Evolutionary conservation across 2,329 filamentous ascomycete species (phyloP), one percentile per base, ranked within the genome.

Genomic region (Penicillium glabrum): DNA sequence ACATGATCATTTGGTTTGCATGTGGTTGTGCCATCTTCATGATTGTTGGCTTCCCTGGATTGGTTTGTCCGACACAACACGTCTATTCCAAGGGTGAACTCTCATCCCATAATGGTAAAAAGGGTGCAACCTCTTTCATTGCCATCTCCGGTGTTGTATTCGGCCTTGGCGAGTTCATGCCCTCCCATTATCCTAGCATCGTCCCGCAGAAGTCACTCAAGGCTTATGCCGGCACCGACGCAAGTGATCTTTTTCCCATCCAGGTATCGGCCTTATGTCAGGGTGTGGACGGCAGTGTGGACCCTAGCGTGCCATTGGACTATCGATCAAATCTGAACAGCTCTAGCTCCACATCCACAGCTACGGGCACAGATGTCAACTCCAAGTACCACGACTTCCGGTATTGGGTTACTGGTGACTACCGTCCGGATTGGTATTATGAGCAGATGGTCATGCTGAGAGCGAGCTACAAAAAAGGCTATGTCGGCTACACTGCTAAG

Each of bases 221-320:
- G 61, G 88, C 89, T 66, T 99, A 98, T 66, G 93, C 89, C 47
- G 95, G 95, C 52, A 78, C 86, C 44, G 96, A 99, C 69, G 88
- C 93, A n/a, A 96, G 90, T 23, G 80, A 84, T 39, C 82, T 99
- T 11, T 99, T 99, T 78, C 95, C 96, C 0, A 83, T 99, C 1
- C 95, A 99, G 72, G 93, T 99, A 16, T 96, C 89, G 5, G 92
- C 93, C 44, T 82, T 99, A 37, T 99, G 95, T 75, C 84, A 89
- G 58, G 95, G 93, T 57, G 85, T 83, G 31, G 81, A 87, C 62
- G 90, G 89, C 23, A 70, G 68, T 1, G 78, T 89, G 47, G 83
- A 91, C 68, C 83, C 84, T 3, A 83, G 86, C 43, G 90, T 99
- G n/a, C 88, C 89, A 46, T 82, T 99, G 27, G 89, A 93, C 73